phyloP scores from a whole-genome alignment of 2,329 filamentous ascomycete species.

The Diaporthe ilicicola region DNA sequence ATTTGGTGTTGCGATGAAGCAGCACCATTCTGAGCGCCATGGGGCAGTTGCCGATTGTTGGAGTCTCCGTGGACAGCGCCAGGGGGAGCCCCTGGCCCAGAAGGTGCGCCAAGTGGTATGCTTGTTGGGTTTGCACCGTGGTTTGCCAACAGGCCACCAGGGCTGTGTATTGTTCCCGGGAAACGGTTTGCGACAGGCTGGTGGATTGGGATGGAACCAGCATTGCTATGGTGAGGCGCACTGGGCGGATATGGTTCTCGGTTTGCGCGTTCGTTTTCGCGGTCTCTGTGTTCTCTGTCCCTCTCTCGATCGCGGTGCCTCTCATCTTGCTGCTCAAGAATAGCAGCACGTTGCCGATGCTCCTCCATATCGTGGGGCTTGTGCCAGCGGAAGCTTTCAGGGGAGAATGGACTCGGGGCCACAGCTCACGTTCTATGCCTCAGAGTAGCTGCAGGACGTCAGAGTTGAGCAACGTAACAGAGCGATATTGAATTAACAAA shows the following conservation, averaged over 20 bases:
- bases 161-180: conserved; percentile 85
- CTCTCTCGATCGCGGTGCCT: conserved; percentile 61
- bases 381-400: conserved; percentile 55
- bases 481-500: neutral
- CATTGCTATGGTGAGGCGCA: conserved; percentile 84
- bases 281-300: conserved; percentile 73
- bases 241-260: conserved; percentile 71
- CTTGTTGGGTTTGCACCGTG: conserved; percentile 68
- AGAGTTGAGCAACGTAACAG: neutral
- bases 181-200: conserved; percentile 90
- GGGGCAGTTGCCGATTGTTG: conserved; percentile 59
- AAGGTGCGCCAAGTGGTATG: conserved; percentile 61
- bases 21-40: conserved; percentile 57
- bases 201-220: conserved; percentile 89
- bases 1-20: conserved; percentile 62
- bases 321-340: conserved; percentile 55
- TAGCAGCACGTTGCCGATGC: conserved; percentile 53
- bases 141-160: conserved; percentile 84
- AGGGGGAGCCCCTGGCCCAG: conserved; percentile 60
- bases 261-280: conserved; percentile 51
- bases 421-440: conserved; percentile 24
- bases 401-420: conserved; percentile 21
- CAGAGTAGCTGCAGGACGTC: conserved; percentile 27
- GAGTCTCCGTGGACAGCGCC: conserved; percentile 64
- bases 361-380: conserved; percentile 58